A percentile compares a stretch with the other conserved stretches of the same genome.
Conservation (phyloP, 2,329 filamentous ascomycete genomes). For the Ascochyta pisi region DNA sequence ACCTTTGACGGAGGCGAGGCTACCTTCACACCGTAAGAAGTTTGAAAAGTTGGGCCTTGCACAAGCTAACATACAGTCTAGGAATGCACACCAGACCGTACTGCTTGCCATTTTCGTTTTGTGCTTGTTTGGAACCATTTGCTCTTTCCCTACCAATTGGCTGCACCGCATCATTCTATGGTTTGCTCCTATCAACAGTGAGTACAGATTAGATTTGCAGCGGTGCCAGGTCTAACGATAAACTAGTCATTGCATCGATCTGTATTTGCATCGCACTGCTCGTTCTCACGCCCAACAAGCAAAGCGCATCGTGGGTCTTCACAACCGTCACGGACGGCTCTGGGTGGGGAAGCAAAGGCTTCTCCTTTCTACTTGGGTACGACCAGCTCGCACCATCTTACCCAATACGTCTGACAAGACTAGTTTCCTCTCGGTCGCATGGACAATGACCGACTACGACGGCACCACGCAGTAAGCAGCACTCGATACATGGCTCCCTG, state of each 20-base stretch:
- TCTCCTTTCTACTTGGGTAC: conserved; percentile 67
- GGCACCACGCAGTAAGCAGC: conserved; percentile 66
- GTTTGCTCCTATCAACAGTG: conserved; percentile 72
- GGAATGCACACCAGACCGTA: conserved; percentile 65
- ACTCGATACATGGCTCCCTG: conserved; percentile 1
- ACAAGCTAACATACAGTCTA: conserved; percentile 35
- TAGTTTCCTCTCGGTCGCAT: conserved; percentile 62
- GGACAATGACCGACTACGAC: conserved; percentile 75
- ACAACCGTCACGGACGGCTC: conserved; percentile 67
- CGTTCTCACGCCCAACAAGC: conserved; percentile 65
- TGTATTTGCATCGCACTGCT: conserved; percentile 66
- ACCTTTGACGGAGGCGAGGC: conserved; percentile 61
- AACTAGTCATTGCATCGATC: conserved; percentile 62
- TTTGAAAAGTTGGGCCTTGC: background rate
- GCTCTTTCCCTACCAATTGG: conserved; percentile 66
- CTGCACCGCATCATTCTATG: conserved; percentile 67
- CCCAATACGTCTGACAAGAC: conserved; percentile 22
- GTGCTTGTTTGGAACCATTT: conserved; percentile 64
- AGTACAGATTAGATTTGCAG: background rate
- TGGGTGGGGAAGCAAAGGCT: conserved; percentile 66
- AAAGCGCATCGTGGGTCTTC: conserved; percentile 66
- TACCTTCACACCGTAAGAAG: conserved; percentile 63
- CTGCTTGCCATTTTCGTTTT: conserved; percentile 64
- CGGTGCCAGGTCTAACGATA: conserved; percentile 5
- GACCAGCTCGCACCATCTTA: conserved; percentile 28